Base-by-base conservation (phyloP, 345 rosid species). In the Iberis pinnata region DNA sequence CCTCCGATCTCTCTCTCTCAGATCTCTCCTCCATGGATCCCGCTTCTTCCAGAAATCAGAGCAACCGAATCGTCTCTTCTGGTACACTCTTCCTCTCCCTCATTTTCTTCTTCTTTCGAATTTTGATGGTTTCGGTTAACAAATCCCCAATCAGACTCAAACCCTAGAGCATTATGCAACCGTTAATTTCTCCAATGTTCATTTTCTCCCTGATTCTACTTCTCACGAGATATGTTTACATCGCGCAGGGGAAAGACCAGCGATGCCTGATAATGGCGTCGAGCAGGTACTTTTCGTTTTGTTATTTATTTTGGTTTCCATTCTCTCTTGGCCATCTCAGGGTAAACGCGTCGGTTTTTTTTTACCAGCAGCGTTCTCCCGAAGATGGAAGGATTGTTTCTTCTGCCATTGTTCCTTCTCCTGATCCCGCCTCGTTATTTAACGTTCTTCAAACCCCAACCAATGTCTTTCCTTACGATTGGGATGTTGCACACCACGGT, bases 301-400 rank as follows among this genome's bases (percentile, higher is more conserved):
- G 4, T 24, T 31, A 3, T 58, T 12, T 0, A 3, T 58, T 12
- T 1, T 17, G 7, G 1, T 1, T 19, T 18, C 25, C 19, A 50
- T n/a, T 51, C 36, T 43, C 51, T 56, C 36, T 18, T 10, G 20
- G 0, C 18, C 24, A 14, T 36, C 32, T 19, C 17, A 56, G 58
- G 64, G 9, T 33, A 27, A 58, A 55, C 5, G 54, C 17, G 64
- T 46, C 43, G 5, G 33, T 29, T 29, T 29, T 3, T 7, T 29
- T 29, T 26, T 60, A 57, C 53, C 75, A 71, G 77, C 79, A 73
- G 54, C 43, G 73, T 68, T 70, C 78, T 53, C 73, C 71, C 31
- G 58, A 65, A 13, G 78, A 72, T 53, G 80, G 69, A 69, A 79
- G 83, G 82, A 61, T 65, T 61, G 74, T 79, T 70, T 75, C 88